Conservation (phyloP, 2,329 filamentous ascomycete species). For the Diaporthe citri region DNA sequence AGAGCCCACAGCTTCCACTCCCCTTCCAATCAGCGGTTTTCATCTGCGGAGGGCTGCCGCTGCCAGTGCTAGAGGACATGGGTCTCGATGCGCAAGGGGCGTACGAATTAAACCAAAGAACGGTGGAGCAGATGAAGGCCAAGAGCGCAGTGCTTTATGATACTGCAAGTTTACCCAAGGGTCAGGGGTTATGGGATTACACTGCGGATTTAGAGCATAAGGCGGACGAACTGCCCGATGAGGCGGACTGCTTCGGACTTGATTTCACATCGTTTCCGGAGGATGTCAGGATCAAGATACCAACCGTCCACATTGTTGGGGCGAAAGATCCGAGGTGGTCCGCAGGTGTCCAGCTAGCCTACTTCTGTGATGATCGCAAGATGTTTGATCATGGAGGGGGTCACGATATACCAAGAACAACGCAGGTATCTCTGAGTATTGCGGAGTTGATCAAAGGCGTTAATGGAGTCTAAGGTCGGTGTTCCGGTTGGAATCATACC, state of each 20-base stretch:
- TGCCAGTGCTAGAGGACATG: constrained; percentile 51
- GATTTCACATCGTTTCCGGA: constrained; percentile 50
- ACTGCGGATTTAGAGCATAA: constrained; percentile 49
- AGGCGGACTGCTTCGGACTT: constrained; percentile 50
- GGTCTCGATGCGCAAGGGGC: constrained; percentile 50
- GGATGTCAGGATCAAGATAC: constrained; percentile 50
- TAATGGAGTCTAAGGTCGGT: not conserved
- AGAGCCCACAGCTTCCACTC: constrained; percentile 46
- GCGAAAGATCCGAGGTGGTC: constrained; percentile 53
- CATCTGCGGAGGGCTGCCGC: constrained; percentile 54
- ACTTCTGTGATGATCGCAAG: constrained; percentile 49
- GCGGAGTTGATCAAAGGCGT: constrained; percentile 46
- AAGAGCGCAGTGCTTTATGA: constrained; percentile 47
- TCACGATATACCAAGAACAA: constrained; percentile 54
- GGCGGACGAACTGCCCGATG: constrained; percentile 45
- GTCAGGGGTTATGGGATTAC: constrained; percentile 52
- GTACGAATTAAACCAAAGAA: constrained; percentile 47
- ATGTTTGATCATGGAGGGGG: constrained; percentile 54
- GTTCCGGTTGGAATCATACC: too few species aligned
- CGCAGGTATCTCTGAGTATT: constrained; percentile 48
- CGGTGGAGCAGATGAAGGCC: constrained; percentile 44
- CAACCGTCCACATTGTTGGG: constrained; percentile 53
- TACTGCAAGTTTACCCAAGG: constrained; percentile 43
- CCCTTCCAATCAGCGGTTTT: constrained; percentile 57
- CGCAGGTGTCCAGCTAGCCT: constrained; percentile 51